Evolutionary conservation across 306 rosid species (phyloP).

Genomic region (Lupinus albus): DNA sequence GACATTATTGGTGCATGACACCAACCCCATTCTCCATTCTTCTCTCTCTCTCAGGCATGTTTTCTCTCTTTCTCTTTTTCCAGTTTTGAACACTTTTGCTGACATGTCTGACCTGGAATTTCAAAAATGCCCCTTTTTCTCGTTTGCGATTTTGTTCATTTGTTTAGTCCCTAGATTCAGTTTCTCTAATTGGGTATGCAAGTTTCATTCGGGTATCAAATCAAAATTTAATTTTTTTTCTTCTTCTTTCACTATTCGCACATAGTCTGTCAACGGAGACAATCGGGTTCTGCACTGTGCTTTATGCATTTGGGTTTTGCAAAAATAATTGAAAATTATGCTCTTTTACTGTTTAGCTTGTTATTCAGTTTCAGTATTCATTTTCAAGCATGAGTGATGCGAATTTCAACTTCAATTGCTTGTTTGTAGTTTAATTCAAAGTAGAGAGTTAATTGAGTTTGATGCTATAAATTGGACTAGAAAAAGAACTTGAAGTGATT

Average conservation of each 20-base stretch:
- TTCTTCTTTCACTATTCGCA: neutral
- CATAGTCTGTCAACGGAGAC: neutral
- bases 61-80: conserved; percentile 33
- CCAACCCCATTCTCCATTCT: too few relatives aligned
- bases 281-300: conserved; percentile 2
- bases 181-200: conserved; percentile 32
- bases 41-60: conserved; percentile 41
- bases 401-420: conserved; percentile 23
- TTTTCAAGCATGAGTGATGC: conserved; percentile 25
- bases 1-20: conserved; percentile 16
- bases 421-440: conserved; percentile 16
- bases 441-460: neutral
- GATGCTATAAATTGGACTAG: conserved; percentile 11
- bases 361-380: conserved; percentile 10
- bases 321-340: neutral
- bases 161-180: conserved; percentile 23
- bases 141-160: conserved; percentile 21
- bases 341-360: neutral
- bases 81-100: neutral
- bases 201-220: conserved; percentile 8
- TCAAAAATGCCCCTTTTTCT: conserved; percentile 20
- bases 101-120: conserved; percentile 29
- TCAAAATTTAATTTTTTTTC: conserved; percentile 12
- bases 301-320: conserved; percentile 31
- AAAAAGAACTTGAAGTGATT: conserved; percentile 4